phyloP scores from a whole-genome alignment of 108 stramenopile species.

The Nannochloropsis salina region DNA sequence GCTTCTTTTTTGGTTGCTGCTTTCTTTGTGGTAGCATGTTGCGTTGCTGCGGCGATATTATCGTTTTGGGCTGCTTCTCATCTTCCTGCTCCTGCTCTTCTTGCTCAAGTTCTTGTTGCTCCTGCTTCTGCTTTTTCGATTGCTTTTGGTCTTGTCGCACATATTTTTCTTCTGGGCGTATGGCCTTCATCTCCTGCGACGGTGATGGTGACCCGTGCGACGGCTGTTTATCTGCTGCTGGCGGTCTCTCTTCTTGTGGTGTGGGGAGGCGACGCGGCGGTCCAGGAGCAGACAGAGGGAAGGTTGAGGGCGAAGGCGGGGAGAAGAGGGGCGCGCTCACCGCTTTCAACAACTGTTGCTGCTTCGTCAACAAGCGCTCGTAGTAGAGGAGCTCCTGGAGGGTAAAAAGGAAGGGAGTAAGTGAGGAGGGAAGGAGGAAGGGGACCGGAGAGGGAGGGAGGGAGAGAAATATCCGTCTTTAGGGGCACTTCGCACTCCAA shows the following conservation, averaged over 20 bases:
- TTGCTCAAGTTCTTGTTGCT: background rate
- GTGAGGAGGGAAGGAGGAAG: background rate
- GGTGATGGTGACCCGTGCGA: background rate
- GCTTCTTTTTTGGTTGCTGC: background rate
- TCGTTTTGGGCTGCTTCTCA: background rate
- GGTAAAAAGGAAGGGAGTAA: background rate
- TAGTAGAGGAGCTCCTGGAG: background rate
- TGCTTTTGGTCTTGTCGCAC: background rate
- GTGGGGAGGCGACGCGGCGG: background rate
- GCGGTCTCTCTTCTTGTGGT: background rate
- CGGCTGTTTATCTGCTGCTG: background rate
- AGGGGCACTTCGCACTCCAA: background rate
- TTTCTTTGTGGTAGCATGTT: background rate
- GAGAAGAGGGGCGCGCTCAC: background rate
- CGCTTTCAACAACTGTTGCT: background rate
- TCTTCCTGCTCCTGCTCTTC: background rate
- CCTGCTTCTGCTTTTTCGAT: background rate
- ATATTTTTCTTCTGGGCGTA: background rate
- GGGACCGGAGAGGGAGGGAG: background rate
- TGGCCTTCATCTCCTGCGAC: background rate
- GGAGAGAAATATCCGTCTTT: background rate
- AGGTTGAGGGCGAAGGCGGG: background rate
- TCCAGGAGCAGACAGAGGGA: background rate
- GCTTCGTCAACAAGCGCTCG: background rate
- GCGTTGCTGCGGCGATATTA: too few species aligned